Conservation (phyloP, 1,284 basidiomycete species). For the Apiotrichum sp. region DNA sequence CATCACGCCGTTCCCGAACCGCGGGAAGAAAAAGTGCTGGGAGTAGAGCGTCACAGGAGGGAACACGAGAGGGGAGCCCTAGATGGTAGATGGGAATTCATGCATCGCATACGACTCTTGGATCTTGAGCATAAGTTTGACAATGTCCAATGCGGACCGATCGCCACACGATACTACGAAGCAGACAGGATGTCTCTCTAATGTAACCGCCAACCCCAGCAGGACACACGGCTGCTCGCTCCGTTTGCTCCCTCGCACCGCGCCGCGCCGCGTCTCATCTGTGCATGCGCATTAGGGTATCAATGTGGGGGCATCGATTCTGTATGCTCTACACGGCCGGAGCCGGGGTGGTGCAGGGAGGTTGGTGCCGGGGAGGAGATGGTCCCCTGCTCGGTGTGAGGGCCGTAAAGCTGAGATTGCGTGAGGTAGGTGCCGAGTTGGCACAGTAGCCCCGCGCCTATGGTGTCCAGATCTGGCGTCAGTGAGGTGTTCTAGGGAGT, state of each 20-base stretch:
- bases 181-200: too few species aligned
- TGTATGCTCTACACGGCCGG: slow-evolving; percentile 2
- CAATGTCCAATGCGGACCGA: too few species aligned
- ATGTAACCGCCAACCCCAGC: too few species aligned
- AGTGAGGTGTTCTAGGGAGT: background rate
- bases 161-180: too few species aligned
- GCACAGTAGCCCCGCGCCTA: background rate
- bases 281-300: slow-evolving; percentile 6
- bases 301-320: slow-evolving; percentile 4
- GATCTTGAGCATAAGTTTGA: too few species aligned
- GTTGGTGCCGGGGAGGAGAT: too few species aligned
- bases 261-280: background rate
- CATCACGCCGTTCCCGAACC: slow-evolving; percentile 42
- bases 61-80: too few species aligned
- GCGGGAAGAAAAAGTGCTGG: slow-evolving; percentile 24
- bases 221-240: too few species aligned
- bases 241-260: background rate
- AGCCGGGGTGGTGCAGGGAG: too few species aligned
- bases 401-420: background rate
- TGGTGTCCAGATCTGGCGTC: slow-evolving; percentile 5
- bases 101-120: too few species aligned
- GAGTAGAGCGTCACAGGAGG: slow-evolving; percentile 4
- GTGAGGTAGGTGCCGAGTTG: background rate
- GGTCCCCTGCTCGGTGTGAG: too few species aligned
- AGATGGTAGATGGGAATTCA: too few species aligned